A percentile compares a stretch with the other conserved stretches of the same genome.
phyloP scores from a whole-genome alignment of 2,329 filamentous ascomycete species.

The Colletotrichum magnum region DNA sequence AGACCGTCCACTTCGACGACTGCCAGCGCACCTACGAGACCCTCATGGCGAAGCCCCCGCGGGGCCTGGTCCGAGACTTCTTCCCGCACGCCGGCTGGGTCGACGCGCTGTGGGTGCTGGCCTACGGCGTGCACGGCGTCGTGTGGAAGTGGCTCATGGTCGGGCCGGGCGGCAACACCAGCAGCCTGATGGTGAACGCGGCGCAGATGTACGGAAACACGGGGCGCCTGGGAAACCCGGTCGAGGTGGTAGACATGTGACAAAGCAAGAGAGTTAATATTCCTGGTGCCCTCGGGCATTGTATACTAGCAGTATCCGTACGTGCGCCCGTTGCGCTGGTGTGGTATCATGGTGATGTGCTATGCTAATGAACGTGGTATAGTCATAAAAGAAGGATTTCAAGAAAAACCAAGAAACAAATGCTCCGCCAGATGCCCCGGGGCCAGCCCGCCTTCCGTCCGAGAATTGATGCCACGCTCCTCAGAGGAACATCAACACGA shows the following conservation, averaged over 20 bases:
- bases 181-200: slow-evolving; percentile 70
- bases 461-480: background rate
- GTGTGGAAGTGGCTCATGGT: slow-evolving; percentile 71
- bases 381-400: background rate
- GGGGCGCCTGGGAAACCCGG: slow-evolving; percentile 60
- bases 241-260: slow-evolving; percentile 54
- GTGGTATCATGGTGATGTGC: slow-evolving; percentile 39
- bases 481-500: slow-evolving; percentile 33
- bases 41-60: slow-evolving; percentile 63
- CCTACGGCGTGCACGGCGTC: slow-evolving; percentile 62
- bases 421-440: slow-evolving; percentile 36
- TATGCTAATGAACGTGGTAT: slow-evolving; percentile 40
- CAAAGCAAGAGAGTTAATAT: background rate
- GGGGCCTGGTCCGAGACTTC: slow-evolving; percentile 61
- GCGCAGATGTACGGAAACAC: slow-evolving; percentile 69
- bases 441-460: slow-evolving; percentile 15
- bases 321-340: slow-evolving; percentile 41
- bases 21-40: slow-evolving; percentile 80
- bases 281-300: background rate
- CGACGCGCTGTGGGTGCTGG: slow-evolving; percentile 60
- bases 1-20: slow-evolving; percentile 81
- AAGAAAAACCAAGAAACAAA: slow-evolving; percentile 8
- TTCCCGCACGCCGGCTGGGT: slow-evolving; percentile 62
- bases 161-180: slow-evolving; percentile 64
- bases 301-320: slow-evolving; percentile 15